Base-by-base conservation (phyloP, 2,329 filamentous ascomycete genomes). In the Alternaria ethzedia region DNA sequence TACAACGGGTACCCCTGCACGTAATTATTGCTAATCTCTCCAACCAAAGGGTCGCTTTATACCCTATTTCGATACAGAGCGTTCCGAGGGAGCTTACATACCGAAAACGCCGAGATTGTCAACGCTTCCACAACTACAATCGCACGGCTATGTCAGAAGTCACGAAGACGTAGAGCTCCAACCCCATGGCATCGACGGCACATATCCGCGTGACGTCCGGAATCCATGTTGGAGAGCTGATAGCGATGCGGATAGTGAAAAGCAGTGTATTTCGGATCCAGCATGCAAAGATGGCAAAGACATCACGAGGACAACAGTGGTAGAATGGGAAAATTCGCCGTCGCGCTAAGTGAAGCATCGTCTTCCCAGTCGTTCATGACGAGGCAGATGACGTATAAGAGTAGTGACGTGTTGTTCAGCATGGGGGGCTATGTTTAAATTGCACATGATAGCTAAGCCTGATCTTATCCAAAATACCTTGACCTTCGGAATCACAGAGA, bases 51-150 rank as follows among this genome's bases (percentile, higher is more conserved):
- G 54, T 8, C 43, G 43, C n/a, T 65, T 57, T 12, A 62, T 62
- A 20, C 59, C 59, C 8, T 65, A 55, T 32, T 57, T 64, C 21
- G 63, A 55, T 25, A 20, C 59, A 41, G 11, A 32, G 30, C 30
- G 30, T 32, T 32, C 13, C 13, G 30, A 32, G 30, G 30, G 30
- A 32, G 30, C 30, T 32, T 32, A 32, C 13, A 7, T 32, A 32
- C 30, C 30, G 12, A 15, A 32, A 32, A 32, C 30, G 30, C 30
- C 30, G 30, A 32, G 30, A 13, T 32, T 32, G 30, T 25, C 43
- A 17, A 41, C 44, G n/a, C n/a, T 49, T 7, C 21, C 13, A 28
- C 44, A 26, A 26, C n/a, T 41, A 36, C 44, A 44, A 5, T 47
- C 43, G 20, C 41, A 20, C n/a, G 43, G 54, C 26, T 49, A 57